Base-by-base conservation (phyloP, 176 grass and related monocot species). In the Carex littledalei region DNA sequence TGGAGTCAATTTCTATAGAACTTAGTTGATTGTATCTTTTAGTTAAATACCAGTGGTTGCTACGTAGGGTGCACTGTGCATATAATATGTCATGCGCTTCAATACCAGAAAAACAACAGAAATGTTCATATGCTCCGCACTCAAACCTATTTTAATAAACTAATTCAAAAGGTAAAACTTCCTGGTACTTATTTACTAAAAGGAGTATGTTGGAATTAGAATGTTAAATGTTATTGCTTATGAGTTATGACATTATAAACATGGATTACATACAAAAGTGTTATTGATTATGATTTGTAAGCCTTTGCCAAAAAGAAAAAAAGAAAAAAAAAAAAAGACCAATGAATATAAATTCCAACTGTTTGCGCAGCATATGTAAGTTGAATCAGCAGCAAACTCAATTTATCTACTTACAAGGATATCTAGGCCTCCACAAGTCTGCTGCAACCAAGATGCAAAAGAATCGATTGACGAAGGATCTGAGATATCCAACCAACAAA, bases 401-500 rank as follows among this genome's bases (percentile, higher is more conserved):
- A 35, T 63, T 0, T 34, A 75, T 26, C 3, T 15, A 63, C 50
- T 85, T 63, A 95, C 96, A 81, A 99, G 93, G 85, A 99, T 94
- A 82, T 99, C 96, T 81, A 99, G 68, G 6, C 89, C 87, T 81
- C 91, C 91, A 85, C 93, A 6, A 32, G 34, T 43, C 24, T 74
- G 67, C 65, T 72, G 81, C 76, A 99, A 59, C 93, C 96, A 99
- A 0, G 66, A 86, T 21, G 85, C 91, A 70, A 99, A 99, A 67
- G 11, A 87, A 3, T 43, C 3, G 64, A 99, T 92, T 56, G 96
- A 99, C n/a, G 35, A 78, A 0, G 79, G 26, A 78, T 95, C 88
- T 22, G 91, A 56, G 75, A 99, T 90, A 78, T 99, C 93, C 85
- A 99, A 89, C 80, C 58, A 86, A 72, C 81, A 86, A 84, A 87